Percentiles rank a stretch among this genome's conserved stretches.
phyloP scores from a whole-genome alignment of 2,329 filamentous ascomycete genomes.

The Aspergillus oerlinghausenensis region DNA sequence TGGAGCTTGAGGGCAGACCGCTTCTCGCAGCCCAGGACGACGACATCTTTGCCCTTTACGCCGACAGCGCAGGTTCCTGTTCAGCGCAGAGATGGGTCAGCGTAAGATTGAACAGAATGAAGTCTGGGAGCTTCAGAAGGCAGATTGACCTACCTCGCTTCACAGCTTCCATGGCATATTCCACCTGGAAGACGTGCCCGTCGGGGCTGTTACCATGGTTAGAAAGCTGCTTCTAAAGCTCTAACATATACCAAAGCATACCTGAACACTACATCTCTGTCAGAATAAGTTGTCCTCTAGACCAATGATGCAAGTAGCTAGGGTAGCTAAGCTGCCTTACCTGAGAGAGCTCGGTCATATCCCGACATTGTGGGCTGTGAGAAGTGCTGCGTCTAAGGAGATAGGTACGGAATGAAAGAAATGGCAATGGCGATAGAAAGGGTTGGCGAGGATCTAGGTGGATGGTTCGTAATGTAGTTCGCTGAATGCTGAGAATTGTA shows the following conservation, averaged over 20 bases:
- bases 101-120: slow-evolving; percentile 20
- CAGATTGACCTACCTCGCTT: slow-evolving; percentile 70
- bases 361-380: slow-evolving; percentile 62
- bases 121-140: slow-evolving; percentile 8
- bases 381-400: neutral
- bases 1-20: slow-evolving; percentile 98
- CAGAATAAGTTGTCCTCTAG: slow-evolving; percentile 29
- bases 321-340: slow-evolving; percentile 54
- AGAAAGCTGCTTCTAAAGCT: slow-evolving; percentile 33
- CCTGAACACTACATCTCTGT: slow-evolving; percentile 71
- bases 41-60: slow-evolving; percentile 90
- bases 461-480: slow-evolving; percentile 13
- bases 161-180: slow-evolving; percentile 97
- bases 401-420: neutral
- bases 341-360: slow-evolving; percentile 98
- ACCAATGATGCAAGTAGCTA: slow-evolving; percentile 20
- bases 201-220: slow-evolving; percentile 70
- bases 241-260: slow-evolving; percentile 32
- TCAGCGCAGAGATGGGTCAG: slow-evolving; percentile 4
- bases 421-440: slow-evolving; percentile 3
- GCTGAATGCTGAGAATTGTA: slow-evolving; percentile 10
- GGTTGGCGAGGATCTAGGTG: neutral
- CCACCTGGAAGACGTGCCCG: slow-evolving; percentile 99
- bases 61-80: slow-evolving; percentile 94
- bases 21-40: slow-evolving; percentile 97